These are phyloP conservation scores for Lipomyces starkeyi DNA, from an alignment of 805 yeast genomes.

Conservation along the genomic window DNA sequence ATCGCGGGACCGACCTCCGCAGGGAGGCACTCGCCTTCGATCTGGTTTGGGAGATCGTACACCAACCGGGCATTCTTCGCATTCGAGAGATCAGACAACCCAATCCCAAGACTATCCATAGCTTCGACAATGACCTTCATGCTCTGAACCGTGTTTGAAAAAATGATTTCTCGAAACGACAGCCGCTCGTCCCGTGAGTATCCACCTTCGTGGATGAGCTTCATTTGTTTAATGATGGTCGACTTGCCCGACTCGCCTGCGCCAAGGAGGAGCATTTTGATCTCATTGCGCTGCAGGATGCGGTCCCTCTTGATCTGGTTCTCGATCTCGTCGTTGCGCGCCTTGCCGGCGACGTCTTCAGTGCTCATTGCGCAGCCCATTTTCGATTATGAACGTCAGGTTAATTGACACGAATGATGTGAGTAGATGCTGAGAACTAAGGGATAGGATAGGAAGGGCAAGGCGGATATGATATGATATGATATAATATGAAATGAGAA, in stretches of 20 bases:
- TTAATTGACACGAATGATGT: no score
- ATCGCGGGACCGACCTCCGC: slow-evolving; percentile 75
- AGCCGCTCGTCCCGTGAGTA: slow-evolving; percentile 78
- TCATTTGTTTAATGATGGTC: slow-evolving; percentile 88
- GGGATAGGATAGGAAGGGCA: no score
- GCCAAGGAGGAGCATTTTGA: slow-evolving; percentile 68
- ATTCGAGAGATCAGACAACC: slow-evolving; percentile 63
- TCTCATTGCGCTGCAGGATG: slow-evolving; percentile 30
- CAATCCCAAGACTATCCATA: slow-evolving; percentile 68
- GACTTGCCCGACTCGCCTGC: slow-evolving; percentile 96
- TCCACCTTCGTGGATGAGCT: slow-evolving; percentile 82
- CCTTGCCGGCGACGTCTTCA: slow-evolving; percentile 44
- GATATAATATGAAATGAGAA: no score
- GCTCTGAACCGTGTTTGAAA: slow-evolving; percentile 78
- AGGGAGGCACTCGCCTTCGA: slow-evolving; percentile 44
- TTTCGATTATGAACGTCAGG: background rate
- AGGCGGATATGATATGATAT: no score
- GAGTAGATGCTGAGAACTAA: no score
- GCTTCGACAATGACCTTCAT: slow-evolving; percentile 52
- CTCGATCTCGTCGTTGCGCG: slow-evolving; percentile 56
- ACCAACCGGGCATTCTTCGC: slow-evolving; percentile 22
- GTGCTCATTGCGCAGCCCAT: slow-evolving; percentile 42
- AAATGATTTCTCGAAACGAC: slow-evolving; percentile 84
- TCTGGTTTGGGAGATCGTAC: slow-evolving; percentile 27
- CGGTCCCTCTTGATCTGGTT: slow-evolving; percentile 42